Evolutionary conservation across 352 stramenopile species (phyloP), one percentile per base, ranked within the genome.

Genomic region (Phytopythium vexans): DNA sequence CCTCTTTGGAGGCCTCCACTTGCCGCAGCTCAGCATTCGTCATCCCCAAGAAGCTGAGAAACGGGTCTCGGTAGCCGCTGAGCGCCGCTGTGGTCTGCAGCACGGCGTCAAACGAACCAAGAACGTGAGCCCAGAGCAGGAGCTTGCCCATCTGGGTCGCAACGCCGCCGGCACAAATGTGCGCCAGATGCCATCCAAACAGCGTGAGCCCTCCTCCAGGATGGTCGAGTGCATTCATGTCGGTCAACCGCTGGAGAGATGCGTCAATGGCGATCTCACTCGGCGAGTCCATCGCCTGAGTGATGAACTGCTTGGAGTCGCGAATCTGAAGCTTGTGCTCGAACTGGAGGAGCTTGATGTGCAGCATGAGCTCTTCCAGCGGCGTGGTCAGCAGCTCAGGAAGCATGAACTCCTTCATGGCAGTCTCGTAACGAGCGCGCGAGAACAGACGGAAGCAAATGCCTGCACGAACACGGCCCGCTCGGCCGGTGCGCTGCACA

Each of bases 241-340:
- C 72, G 44, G 80, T 63, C 15, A 98, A 66, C 1, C 95, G 73
- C 34, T 95, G 81, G 10, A 99, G 67, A 12, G 94, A 92, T 43
- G 88, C 91, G 49, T 96, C 79, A 37, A 99, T 94, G 4, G 88
- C 77, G 3, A 88, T 78, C n/a, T 89, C 76, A 9, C 78, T 89
- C 0, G 97, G 97, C 12, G 96, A 89, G 52, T 99, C 87, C 52
- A 99, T 88, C 8, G 94, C 96, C 34, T 96, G 76, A 21, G 80
- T 54, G 21, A 99, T 62, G 56, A 99, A 98, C 15, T 72, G 66
- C 54, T 88, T 88, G 11, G 74, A 72, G 42, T 86, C 67, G 33
- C 62, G 56, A 43, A 90, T 88, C 36, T 82, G 66, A 4, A 91
- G 69, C 62, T 90, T 89, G 55, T 86, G 77, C 21, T 91, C 78